Evolutionary conservation across 1,284 basidiomycete genomes (phyloP).

Genomic region (Ceratobasidium sp.): DNA sequence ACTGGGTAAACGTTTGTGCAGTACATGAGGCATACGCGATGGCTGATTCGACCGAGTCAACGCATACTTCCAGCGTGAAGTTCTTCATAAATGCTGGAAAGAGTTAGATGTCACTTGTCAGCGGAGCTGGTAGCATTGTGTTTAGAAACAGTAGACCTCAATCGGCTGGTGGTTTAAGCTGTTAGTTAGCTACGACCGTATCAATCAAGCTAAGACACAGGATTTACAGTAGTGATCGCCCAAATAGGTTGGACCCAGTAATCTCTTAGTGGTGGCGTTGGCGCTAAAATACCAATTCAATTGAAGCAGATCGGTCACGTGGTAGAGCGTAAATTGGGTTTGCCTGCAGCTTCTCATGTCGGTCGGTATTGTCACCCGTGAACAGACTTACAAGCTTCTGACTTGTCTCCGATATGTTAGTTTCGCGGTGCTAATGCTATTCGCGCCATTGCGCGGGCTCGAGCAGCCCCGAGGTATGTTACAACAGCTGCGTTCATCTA

Average conservation of each 20-base stretch:
- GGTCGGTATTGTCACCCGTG: conserved; percentile 14
- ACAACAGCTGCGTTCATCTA: neutral
- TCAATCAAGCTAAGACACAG: neutral
- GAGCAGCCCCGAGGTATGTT: conserved; percentile 5
- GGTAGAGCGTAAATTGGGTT: neutral
- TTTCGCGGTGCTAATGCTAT: neutral
- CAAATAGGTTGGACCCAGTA: conserved; percentile 4
- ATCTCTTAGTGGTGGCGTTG: neutral
- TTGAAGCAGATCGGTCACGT: conserved; percentile 25
- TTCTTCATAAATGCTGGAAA: conserved; percentile 4
- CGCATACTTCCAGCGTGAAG: conserved; percentile 42
- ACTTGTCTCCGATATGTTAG: neutral
- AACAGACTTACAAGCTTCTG: neutral
- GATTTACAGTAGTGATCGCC: neutral
- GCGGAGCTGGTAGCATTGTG: neutral
- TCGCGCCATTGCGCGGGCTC: conserved; percentile 15
- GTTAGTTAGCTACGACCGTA: no score
- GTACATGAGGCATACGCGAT: conserved; percentile 38
- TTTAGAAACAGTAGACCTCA: neutral
- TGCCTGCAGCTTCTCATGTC: conserved; percentile 34
- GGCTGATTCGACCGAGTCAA: conserved; percentile 45
- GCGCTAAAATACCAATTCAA: conserved; percentile 13
- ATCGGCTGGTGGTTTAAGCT: neutral
- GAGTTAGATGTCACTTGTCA: neutral
- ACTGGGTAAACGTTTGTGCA: neutral